Conservation (phyloP, 345 rosid species). For the Heritiera fomes region DNA sequence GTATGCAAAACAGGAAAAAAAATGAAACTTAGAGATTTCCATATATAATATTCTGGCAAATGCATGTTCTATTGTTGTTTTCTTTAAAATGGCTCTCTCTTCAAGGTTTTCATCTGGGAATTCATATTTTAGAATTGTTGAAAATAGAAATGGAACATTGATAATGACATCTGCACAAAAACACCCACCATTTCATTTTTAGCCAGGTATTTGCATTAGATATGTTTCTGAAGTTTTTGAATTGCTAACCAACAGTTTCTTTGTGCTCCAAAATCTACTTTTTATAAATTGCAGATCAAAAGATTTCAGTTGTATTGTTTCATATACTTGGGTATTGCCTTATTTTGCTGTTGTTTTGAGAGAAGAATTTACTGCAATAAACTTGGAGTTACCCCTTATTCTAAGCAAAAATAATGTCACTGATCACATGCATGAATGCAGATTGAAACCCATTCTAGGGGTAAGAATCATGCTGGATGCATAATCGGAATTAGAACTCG, state of each 20-base stretch:
- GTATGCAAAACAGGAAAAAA: neutral
- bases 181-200: neutral
- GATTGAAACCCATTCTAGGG: constrained; percentile 49
- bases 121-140: neutral
- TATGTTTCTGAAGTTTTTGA: neutral
- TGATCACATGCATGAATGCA: constrained; percentile 34
- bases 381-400: constrained; percentile 2
- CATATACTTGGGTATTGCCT: neutral
- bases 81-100: constrained; percentile 2
- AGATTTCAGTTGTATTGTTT: too few species aligned
- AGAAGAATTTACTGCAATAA: constrained; percentile 1
- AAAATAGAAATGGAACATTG: constrained; percentile 1
- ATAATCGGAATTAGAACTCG: constrained; percentile 35
- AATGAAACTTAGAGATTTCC: neutral
- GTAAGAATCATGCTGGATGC: constrained; percentile 35
- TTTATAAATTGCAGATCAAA: neutral
- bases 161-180: constrained; percentile 5
- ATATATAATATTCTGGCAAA: neutral
- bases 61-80: neutral
- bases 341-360: neutral
- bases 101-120: neutral
- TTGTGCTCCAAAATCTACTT: constrained; percentile 1
- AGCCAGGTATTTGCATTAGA: neutral
- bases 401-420: neutral
- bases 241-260: neutral